These are phyloP conservation scores for Jatropha podagrica DNA, from an alignment of 441 rosid genomes.

Conservation along the genomic window DNA sequence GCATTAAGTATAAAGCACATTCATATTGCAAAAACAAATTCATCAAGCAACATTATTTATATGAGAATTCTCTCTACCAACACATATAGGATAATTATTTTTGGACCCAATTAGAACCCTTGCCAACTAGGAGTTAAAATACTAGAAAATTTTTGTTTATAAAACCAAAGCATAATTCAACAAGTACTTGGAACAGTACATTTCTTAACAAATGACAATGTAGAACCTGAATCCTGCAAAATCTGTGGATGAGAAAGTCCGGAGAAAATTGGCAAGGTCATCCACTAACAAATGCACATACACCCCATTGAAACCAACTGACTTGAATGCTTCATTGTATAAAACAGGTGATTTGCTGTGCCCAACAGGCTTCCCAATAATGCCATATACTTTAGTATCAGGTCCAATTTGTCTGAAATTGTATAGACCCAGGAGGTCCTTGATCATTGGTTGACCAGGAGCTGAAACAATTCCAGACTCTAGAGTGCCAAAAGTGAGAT, in stretches of 20 bases:
- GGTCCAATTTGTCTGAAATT: slow-evolving; percentile 75
- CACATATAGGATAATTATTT: neutral
- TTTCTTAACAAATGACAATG: slow-evolving; percentile 3
- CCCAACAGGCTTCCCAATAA: slow-evolving; percentile 90
- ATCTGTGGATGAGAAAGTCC: slow-evolving; percentile 47
- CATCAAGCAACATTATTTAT: slow-evolving; percentile 6
- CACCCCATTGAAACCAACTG: slow-evolving; percentile 72
- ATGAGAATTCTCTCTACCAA: neutral
- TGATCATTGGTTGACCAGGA: slow-evolving; percentile 88
- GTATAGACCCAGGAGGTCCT: slow-evolving; percentile 74
- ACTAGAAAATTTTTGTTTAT: neutral
- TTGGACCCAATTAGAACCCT: neutral
- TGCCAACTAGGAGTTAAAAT: slow-evolving; percentile 13
- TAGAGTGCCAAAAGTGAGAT: slow-evolving; percentile 80
- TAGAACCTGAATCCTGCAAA: slow-evolving; percentile 66
- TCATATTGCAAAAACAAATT: neutral
- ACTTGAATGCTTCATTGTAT: slow-evolving; percentile 86
- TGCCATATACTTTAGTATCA: slow-evolving; percentile 83
- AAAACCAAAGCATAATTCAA: slow-evolving; percentile 1
- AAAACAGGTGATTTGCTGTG: slow-evolving; percentile 92
- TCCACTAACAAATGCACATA: slow-evolving; percentile 78
- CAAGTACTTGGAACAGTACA: neutral
- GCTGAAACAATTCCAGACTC: slow-evolving; percentile 78
- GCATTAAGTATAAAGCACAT: neutral
- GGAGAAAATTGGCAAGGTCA: slow-evolving; percentile 45